Evolutionary conservation across 176 grass and related monocot species (phyloP), one percentile per base, ranked within the genome.

Genomic region (Miscanthus lutarioriparius): DNA sequence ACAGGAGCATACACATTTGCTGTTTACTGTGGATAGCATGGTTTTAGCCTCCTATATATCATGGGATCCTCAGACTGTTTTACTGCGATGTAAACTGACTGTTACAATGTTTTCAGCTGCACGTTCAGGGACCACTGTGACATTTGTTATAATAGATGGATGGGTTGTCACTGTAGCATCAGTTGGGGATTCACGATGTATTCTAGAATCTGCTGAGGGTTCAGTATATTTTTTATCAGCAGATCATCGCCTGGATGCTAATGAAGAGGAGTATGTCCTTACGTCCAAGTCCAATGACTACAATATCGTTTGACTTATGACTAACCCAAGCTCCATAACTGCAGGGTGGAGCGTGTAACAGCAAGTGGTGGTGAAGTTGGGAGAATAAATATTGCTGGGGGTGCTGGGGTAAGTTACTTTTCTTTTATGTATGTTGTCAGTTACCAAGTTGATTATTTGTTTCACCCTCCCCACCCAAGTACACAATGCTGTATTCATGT

Each of bases 141-240:
- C 96, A 23, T 89, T 95, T 88, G 96, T 98, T 78, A 95, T 98
- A 89, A 95, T 98, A 63, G 93, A 98, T 44, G 93, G 93, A 82
- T 98, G 96, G 96, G 74, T 95, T 84, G 93, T 98, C 49, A 95
- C 87, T 68, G 93, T 94, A 59, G 93, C 93, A 78, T 95, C 96
- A 30, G 96, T 98, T 70, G 93, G 96, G 56, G 96, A 98, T 86
- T 98, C 96, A 0, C 87, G 91, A 26, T 98, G 96, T 86, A 90
- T 98, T 82, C 85, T 98, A 48, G 96, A 95, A 88, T 95, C 96
- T 68, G 93, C 89, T 49, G 96, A 95, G 88, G 96, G 96, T 75
- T 70, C 92, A 64, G 77, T 92, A 67, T 98, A 92, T 70, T 72
- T 77, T 78, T 78, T 98, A 58, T 92, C 96, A 74, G 93, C 93